phyloP scores from a whole-genome alignment of 768 basidiomycete genomes.

The Lactarius sanguifluus region DNA sequence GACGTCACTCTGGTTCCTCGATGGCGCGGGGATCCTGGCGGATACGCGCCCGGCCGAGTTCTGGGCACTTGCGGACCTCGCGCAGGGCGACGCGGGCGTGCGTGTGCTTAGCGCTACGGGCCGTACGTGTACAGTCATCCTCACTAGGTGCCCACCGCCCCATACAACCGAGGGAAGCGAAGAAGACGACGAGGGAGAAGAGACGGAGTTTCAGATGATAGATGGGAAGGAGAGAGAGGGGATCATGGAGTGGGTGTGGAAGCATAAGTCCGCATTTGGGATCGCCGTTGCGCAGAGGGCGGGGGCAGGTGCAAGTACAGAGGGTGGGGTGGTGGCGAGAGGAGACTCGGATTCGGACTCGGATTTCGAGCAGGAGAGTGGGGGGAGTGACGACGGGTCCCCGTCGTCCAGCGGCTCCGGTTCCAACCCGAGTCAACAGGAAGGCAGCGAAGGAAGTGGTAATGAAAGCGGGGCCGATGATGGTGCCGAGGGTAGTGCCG shows the following conservation, averaged over 20 bases:
- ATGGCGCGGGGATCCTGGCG: conserved; percentile 58
- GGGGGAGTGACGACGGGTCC: conserved; percentile 44
- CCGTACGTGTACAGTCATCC: conserved; percentile 61
- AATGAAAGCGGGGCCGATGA: conserved; percentile 29
- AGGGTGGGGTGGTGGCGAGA: conserved; percentile 19
- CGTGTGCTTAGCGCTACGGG: conserved; percentile 62
- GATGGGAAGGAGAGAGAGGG: conserved; percentile 67
- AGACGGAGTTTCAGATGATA: conserved; percentile 70
- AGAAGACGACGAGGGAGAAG: conserved; percentile 49
- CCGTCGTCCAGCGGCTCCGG: conserved; percentile 30
- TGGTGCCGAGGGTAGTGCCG: conserved; percentile 33
- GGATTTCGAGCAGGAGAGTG: conserved; percentile 25
- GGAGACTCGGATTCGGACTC: conserved; percentile 28
- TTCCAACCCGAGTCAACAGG: not conserved
- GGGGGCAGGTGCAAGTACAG: conserved; percentile 6
- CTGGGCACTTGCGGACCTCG: conserved; percentile 63
- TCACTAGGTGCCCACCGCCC: conserved; percentile 35
- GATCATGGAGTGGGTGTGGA: conserved; percentile 64
- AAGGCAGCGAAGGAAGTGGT: conserved; percentile 24
- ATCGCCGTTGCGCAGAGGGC: conserved; percentile 18
- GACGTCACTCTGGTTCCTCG: conserved; percentile 71
- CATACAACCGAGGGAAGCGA: conserved; percentile 36
- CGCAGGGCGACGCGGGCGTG: conserved; percentile 43
- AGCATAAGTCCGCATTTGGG: conserved; percentile 58
- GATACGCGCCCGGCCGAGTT: conserved; percentile 78